These are phyloP conservation scores for Gilbertella persicaria DNA, from an alignment of 371 early-diverging fungal species.

Conservation along the genomic window DNA sequence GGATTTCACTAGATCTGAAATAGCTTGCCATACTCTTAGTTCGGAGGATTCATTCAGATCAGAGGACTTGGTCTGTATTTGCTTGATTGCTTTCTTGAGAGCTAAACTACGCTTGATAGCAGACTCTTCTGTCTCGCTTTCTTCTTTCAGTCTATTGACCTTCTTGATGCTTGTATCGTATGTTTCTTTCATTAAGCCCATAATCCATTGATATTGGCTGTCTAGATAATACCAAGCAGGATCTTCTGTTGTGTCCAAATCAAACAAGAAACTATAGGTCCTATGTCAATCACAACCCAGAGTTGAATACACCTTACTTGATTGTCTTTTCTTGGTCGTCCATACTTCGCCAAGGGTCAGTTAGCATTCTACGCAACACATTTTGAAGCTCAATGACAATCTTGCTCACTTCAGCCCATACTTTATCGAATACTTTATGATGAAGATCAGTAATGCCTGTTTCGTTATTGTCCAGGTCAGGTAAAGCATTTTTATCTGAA, in stretches of 20 bases:
- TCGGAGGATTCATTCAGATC: constrained; percentile 45
- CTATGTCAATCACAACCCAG: not conserved
- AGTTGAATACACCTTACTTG: constrained; percentile 50
- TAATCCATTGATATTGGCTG: constrained; percentile 87
- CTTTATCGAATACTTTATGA: constrained; percentile 87
- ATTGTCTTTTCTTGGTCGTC: constrained; percentile 92
- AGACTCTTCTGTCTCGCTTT: constrained; percentile 32
- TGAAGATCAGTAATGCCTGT: constrained; percentile 59
- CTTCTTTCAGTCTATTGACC: constrained; percentile 30
- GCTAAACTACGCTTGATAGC: constrained; percentile 36
- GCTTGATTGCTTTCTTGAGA: constrained; percentile 37
- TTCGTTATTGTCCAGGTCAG: constrained; percentile 25
- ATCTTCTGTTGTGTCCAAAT: constrained; percentile 80
- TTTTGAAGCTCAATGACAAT: constrained; percentile 75
- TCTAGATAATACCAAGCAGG: constrained; percentile 92
- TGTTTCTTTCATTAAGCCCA: constrained; percentile 69
- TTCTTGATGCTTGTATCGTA: constrained; percentile 56
- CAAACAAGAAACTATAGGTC: constrained; percentile 66
- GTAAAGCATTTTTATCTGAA: constrained; percentile 9
- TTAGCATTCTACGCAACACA: constrained; percentile 74
- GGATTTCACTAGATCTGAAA: constrained; percentile 66
- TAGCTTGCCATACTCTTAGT: constrained; percentile 72
- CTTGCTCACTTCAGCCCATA: constrained; percentile 91
- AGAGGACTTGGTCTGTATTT: constrained; percentile 23
- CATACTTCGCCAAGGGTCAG: constrained; percentile 78